These are phyloP conservation scores for Crucihimalaya himalaica DNA, from an alignment of 345 rosid species.

Conservation along the genomic window DNA sequence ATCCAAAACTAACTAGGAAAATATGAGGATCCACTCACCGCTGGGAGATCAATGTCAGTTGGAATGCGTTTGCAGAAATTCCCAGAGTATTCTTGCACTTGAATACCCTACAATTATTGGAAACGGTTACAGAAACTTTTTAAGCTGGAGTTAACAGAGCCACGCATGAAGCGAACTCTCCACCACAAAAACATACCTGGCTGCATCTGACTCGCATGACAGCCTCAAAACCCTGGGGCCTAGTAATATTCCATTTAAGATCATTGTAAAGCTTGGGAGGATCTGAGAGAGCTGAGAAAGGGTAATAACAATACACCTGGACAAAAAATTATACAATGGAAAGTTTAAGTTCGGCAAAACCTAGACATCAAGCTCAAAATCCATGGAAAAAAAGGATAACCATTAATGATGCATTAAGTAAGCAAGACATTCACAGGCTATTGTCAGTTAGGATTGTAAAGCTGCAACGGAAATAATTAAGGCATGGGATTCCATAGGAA, in stretches of 20 bases:
- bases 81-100: conserved; percentile 92
- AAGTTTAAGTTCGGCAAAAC: background rate
- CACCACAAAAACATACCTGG: conserved; percentile 55
- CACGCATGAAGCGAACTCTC: conserved; percentile 16
- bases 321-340: conserved; percentile 20
- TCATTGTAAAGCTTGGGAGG: conserved; percentile 96
- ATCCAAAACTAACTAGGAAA: conserved; percentile 13
- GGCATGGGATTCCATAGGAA: conserved; percentile 4
- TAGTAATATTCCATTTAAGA: conserved; percentile 94
- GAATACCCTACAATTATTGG: conserved; percentile 69
- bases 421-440: background rate
- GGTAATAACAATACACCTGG: conserved; percentile 88
- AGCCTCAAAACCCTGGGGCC: conserved; percentile 99
- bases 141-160: conserved; percentile 16
- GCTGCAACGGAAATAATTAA: background rate
- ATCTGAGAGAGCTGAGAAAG: conserved; percentile 85
- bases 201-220: conserved; percentile 98
- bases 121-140: conserved; percentile 24
- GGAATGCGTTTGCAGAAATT: conserved; percentile 88
- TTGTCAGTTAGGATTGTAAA: background rate
- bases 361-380: conserved; percentile 5
- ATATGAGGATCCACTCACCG: conserved; percentile 35
- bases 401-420: conserved; percentile 9
- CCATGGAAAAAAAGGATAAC: background rate
- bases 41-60: conserved; percentile 39